These are phyloP conservation scores for Pelargonium fulgidum DNA, from an alignment of 441 rosid species.

Conservation along the genomic window DNA sequence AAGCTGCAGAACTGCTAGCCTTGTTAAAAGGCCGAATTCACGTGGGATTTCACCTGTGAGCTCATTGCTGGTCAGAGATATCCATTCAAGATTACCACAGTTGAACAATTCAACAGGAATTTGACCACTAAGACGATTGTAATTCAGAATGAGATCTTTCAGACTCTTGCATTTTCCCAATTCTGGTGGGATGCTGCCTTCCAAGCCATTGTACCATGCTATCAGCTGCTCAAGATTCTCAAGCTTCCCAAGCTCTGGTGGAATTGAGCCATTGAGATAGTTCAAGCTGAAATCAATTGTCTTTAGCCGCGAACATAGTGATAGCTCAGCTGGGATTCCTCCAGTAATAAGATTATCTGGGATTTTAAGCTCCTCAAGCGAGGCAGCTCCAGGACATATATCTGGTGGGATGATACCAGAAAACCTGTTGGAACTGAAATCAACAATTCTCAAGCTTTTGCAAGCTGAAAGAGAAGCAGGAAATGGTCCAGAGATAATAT, in stretches of 20 bases:
- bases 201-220: slow-evolving; percentile 80
- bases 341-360: slow-evolving; percentile 78
- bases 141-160: slow-evolving; percentile 77
- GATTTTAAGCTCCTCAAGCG: slow-evolving; percentile 68
- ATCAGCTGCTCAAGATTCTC: slow-evolving; percentile 77
- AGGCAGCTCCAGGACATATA: slow-evolving; percentile 74
- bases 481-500: slow-evolving; percentile 61
- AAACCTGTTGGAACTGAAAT: slow-evolving; percentile 73
- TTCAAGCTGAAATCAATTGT: slow-evolving; percentile 77
- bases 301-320: slow-evolving; percentile 64
- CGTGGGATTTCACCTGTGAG: slow-evolving; percentile 58
- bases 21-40: slow-evolving; percentile 54
- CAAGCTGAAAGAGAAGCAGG: slow-evolving; percentile 65
- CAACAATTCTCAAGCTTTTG: slow-evolving; percentile 52
- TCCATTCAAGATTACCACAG: slow-evolving; percentile 84
- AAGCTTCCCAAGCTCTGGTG: slow-evolving; percentile 63
- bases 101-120: slow-evolving; percentile 67
- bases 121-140: slow-evolving; percentile 66
- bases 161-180: slow-evolving; percentile 61
- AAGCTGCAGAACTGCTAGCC: slow-evolving; percentile 82
- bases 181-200: slow-evolving; percentile 68
- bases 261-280: slow-evolving; percentile 78
- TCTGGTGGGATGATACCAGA: slow-evolving; percentile 68
- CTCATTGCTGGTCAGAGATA: slow-evolving; percentile 77
- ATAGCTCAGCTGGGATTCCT: slow-evolving; percentile 58